Base-by-base conservation (phyloP, 768 basidiomycete species). In the Heimioporus sp. region DNA sequence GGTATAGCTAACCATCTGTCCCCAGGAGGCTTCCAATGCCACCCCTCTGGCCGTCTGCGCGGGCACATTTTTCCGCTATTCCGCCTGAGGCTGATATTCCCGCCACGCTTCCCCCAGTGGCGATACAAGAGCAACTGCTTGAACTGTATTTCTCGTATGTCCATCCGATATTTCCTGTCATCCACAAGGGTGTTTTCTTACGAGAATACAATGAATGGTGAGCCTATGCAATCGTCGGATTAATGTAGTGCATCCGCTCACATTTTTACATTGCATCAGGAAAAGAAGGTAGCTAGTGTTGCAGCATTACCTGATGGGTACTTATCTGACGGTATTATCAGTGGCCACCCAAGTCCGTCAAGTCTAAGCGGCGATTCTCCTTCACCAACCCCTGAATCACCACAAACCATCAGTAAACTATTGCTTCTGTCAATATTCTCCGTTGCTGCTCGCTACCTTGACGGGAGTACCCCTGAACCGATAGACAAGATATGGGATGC, bases 371-470 rank as follows among this genome's bases (percentile, higher is more conserved):
- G 43, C 7, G 24, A 34, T 36, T 52, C 67, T 12, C 48, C 60
- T 15, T 54, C 51, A 11, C 48, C 55, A 21, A 17, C 50, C 19
- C 58, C 78, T 10, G 82, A 85, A 56, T 72, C 79, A 10, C 77
- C 82, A 17, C 87, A 88, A 62, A 78, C 78, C 61, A 66, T 85
- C 17, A 85, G 87, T 3, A 82, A 83, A 40, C 70, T 93, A 30
- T 68, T 93, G 10, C 76, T 95, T 13, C 72, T 93, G 21, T 79
- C 88, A 2, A 91, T 95, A 68, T 92, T 92, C 63, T 79, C 92
- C 10, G 78, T 92, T 46, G 82, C 91, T 37, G 86, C 90, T 11
- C 81, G 91, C 11, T 93, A 87, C 57, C 73, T 80, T 16, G 77
- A 78, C 15, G 76, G 78, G 51, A 49, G 52, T 43, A 63, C 74